Conservation (phyloP, 1,284 basidiomycete genomes). For the Ceratorhiza oryzae-sativae region DNA sequence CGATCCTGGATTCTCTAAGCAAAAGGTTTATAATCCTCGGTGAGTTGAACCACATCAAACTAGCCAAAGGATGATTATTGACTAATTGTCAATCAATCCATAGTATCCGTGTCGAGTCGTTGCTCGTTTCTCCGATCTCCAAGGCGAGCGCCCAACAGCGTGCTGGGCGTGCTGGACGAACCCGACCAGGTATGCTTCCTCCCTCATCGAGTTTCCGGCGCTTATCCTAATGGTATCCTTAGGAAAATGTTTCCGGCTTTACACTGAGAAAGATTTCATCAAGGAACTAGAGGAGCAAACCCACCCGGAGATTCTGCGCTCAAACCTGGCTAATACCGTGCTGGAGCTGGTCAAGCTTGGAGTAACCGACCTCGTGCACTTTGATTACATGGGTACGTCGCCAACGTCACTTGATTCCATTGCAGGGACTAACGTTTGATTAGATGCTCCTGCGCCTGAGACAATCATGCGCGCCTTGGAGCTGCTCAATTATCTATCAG, state of each 20-base stretch:
- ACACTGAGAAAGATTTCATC: conserved; percentile 98
- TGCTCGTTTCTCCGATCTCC: conserved; percentile 94
- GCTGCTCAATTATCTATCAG: conserved; percentile 89
- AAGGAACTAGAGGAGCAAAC: conserved; percentile 95
- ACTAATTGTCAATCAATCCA: background rate
- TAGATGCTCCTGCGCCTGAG: conserved; percentile 93
- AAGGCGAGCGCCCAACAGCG: conserved; percentile 97
- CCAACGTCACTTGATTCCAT: conserved; percentile 42
- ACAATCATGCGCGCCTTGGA: conserved; percentile 98
- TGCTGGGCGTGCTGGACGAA: conserved; percentile 86
- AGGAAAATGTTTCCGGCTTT: conserved; percentile 96
- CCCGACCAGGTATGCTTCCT: conserved; percentile 63
- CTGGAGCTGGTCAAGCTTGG: conserved; percentile 94
- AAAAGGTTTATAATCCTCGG: conserved; percentile 93
- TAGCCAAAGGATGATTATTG: too few species aligned
- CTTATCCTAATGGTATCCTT: background rate
- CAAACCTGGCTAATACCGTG: conserved; percentile 93
- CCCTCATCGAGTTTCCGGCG: background rate
- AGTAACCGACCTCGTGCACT: conserved; percentile 86
- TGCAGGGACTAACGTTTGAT: background rate
- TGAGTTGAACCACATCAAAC: background rate
- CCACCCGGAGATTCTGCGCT: conserved; percentile 92
- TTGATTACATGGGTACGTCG: conserved; percentile 81
- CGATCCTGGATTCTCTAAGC: conserved; percentile 94
- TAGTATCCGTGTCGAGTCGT: conserved; percentile 83